Evolutionary conservation across 495 filamentous ascomycete genomes (phyloP).

Genomic region (Pyrenula aspistea): DNA sequence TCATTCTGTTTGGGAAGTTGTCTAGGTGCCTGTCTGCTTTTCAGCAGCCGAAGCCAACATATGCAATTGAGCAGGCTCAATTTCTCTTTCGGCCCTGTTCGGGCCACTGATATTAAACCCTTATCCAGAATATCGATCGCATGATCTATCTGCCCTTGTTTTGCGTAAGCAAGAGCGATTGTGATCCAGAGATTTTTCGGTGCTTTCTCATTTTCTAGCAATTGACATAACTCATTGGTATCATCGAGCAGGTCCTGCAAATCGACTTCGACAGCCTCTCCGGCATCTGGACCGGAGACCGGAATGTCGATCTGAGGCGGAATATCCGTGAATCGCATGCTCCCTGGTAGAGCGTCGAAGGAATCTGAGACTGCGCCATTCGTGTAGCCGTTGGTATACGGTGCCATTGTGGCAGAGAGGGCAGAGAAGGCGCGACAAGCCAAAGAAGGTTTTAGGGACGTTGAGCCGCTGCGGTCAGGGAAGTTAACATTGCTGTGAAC

Average conservation of each 20-base stretch:
- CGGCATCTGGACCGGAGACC: constrained; percentile 65
- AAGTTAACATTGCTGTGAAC: constrained; percentile 5
- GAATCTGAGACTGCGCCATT: constrained; percentile 1
- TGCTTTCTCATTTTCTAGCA: constrained; percentile 84
- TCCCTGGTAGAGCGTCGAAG: constrained; percentile 11
- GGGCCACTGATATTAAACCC: constrained; percentile 61
- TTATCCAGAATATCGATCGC: constrained; percentile 88
- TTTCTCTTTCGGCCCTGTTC: constrained; percentile 66
- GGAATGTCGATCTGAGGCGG: constrained; percentile 84
- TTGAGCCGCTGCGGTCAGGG: constrained; percentile 6
- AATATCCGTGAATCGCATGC: constrained; percentile 73
- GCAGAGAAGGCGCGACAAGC: constrained; percentile 7
- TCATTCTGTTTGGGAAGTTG: constrained; percentile 49
- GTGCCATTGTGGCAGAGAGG: constrained; percentile 30
- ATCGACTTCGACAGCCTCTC: constrained; percentile 81
- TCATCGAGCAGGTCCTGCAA: constrained; percentile 85
- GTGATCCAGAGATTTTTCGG: constrained; percentile 89
- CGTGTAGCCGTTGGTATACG: constrained; percentile 32
- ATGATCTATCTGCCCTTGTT: constrained; percentile 82
- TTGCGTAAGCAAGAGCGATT: constrained; percentile 92
- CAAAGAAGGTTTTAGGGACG: constrained; percentile 1
- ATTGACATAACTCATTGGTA: constrained; percentile 85
- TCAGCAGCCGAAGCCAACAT: constrained; percentile 87
- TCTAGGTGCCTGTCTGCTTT: constrained; percentile 83
- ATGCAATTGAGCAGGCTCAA: constrained; percentile 71